Conservation (phyloP, 2,329 filamentous ascomycete genomes). For the Sarocladiaceae sp. region DNA sequence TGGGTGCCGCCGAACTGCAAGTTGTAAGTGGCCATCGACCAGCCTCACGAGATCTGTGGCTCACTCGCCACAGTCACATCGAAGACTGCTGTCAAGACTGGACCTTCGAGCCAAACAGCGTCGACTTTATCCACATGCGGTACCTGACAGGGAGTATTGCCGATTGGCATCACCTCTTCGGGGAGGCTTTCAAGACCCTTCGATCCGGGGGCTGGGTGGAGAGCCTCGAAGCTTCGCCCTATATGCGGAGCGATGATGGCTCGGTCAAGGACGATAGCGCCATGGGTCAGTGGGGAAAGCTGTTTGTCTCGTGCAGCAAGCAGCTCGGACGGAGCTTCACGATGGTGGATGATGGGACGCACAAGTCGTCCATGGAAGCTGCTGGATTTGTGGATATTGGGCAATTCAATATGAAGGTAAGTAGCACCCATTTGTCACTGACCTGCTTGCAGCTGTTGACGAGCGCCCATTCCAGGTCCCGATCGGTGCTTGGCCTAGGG, state of each 20-base stretch:
- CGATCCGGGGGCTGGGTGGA: constrained; percentile 14
- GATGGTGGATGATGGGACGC: constrained; percentile 13
- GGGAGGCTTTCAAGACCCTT: constrained; percentile 14
- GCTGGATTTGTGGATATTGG: constrained; percentile 30
- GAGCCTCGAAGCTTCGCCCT: constrained; percentile 10
- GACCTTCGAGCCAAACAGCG: constrained; percentile 38
- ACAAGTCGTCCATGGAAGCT: constrained; percentile 16
- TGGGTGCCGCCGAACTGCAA: constrained; percentile 28
- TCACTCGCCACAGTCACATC: constrained; percentile 35
- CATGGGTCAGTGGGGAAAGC: constrained; percentile 12
- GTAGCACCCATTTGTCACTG: neutral
- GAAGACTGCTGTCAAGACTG: constrained; percentile 52
- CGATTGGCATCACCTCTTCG: constrained; percentile 46
- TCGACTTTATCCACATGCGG: constrained; percentile 54
- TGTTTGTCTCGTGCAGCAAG: constrained; percentile 21
- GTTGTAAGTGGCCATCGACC: constrained; percentile 45
- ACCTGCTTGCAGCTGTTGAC: no score
- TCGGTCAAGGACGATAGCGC: constrained; percentile 9
- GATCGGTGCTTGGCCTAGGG: constrained; percentile 34
- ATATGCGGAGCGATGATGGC: constrained; percentile 11
- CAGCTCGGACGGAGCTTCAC: constrained; percentile 21
- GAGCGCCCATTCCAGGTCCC: constrained; percentile 23
- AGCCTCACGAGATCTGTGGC: no score
- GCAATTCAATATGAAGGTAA: constrained; percentile 23
- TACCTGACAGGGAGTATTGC: constrained; percentile 45